phyloP scores from a whole-genome alignment of 441 rosid species.

The Melastoma candidum region DNA sequence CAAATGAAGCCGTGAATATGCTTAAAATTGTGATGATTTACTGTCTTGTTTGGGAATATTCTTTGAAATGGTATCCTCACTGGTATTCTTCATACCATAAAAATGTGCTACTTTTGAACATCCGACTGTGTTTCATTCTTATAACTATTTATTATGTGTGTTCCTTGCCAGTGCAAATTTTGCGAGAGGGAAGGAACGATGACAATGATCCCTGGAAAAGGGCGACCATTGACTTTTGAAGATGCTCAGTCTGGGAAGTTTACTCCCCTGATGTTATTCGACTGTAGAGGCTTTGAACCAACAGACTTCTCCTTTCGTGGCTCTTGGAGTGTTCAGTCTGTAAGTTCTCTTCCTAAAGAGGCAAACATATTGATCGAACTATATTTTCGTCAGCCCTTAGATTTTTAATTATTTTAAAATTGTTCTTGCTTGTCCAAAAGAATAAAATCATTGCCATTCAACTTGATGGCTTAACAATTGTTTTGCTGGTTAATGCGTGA shows the following conservation, averaged over 20 bases:
- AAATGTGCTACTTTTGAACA: not conserved
- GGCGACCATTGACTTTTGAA: slow-evolving; percentile 51
- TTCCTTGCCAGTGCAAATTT: slow-evolving; percentile 60
- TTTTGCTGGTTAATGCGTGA: too few species aligned
- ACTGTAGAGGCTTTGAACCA: slow-evolving; percentile 83
- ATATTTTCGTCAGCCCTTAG: too few species aligned
- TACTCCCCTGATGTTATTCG: slow-evolving; percentile 75
- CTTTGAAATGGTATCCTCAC: not conserved
- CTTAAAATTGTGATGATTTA: slow-evolving; percentile 3
- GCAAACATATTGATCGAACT: too few species aligned
- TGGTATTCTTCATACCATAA: not conserved
- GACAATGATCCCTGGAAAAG: slow-evolving; percentile 64
- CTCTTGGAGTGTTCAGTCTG: slow-evolving; percentile 81
- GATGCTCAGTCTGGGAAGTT: slow-evolving; percentile 45
- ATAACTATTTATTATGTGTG: slow-evolving; percentile 3
- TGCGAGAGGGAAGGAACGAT: slow-evolving; percentile 80
- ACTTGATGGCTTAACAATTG: too few species aligned
- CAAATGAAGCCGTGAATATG: too few species aligned
- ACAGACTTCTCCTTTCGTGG: slow-evolving; percentile 48
- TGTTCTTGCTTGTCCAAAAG: too few species aligned
- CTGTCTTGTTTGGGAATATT: not conserved
- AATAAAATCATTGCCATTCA: too few species aligned
- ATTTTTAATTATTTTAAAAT: too few species aligned
- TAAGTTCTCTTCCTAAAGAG: slow-evolving; percentile 30
- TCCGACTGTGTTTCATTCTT: slow-evolving; percentile 1